phyloP scores from a whole-genome alignment of 176 grass and related monocot genomes.

The Saccharum officinarum region DNA sequence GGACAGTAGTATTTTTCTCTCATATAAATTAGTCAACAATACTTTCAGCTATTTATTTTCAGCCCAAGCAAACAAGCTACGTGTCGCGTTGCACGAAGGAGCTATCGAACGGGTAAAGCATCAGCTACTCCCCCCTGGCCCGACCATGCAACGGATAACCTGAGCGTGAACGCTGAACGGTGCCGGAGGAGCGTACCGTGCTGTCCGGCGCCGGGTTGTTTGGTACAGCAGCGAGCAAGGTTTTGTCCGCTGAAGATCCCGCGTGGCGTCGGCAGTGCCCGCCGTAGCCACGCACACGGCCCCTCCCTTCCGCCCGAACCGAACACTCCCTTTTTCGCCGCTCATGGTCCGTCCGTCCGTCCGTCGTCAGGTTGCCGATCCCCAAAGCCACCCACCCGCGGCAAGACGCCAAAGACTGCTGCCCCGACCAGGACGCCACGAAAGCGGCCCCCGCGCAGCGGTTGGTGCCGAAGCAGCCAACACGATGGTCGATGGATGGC shows the following conservation, averaged over 20 bases:
- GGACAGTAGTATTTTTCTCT: too few species aligned
- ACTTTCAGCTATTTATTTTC: too few species aligned
- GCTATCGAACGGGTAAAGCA: neutral
- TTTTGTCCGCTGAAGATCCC: neutral
- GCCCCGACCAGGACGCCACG: neutral
- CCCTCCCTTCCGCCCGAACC: too few species aligned
- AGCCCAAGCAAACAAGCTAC: too few species aligned
- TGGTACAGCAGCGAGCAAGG: neutral
- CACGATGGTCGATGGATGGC: neutral
- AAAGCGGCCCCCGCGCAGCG: neutral
- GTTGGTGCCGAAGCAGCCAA: neutral
- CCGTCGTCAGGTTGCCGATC: neutral
- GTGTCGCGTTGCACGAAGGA: neutral
- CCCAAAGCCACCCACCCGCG: neutral
- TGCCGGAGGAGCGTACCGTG: neutral
- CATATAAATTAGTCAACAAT: too few species aligned
- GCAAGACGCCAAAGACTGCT: neutral
- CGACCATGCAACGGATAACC: neutral
- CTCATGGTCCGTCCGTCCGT: too few species aligned
- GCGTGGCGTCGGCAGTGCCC: neutral
- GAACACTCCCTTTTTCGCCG: too few species aligned
- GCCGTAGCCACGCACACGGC: too few species aligned
- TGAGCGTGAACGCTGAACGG: neutral
- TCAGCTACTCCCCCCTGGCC: too few species aligned
- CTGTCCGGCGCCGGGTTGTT: neutral